Evolutionary conservation across 805 yeast genomes (phyloP), one percentile per base, ranked within the genome.

Genomic region (Ogataea henricii): DNA sequence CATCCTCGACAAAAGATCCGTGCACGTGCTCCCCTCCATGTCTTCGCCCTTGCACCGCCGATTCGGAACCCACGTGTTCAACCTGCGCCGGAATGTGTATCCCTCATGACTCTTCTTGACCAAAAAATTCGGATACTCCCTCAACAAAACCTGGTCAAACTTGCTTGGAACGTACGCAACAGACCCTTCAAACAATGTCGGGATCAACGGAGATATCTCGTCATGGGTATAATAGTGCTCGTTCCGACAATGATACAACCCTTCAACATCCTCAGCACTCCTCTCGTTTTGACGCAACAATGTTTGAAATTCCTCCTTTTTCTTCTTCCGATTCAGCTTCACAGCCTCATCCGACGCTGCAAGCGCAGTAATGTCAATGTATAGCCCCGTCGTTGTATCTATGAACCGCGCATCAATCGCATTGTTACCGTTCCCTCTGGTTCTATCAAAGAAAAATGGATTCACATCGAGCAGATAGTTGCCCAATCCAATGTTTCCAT

Each of bases 161-260:
- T 58, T 58, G 36, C 65, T 57, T 0, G 86, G 87, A 18, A 79
- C 62, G 46, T 70, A 71, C 1, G 77, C 71, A 13, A 69, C 51
- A 9, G 60, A 76, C 2, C 89, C 89, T 62, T 87, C 91, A 54
- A 80, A 83, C 16, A 70, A 54, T 0, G 87, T 74, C 27, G 75
- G 68, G 3, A 76, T 65, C 49, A 87, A 66, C 0, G 89, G 85
- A 8, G 71, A 59, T 13, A 86, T 60, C 41, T 78, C 81, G 7
- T 73, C 72, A 27, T 71, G 58, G 6, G 68, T 60, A 61, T 78
- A 79, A 52, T 72, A 74, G 63, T 87, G 90, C 50, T 71, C 65
- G 59, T 82, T 81, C 42, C 81, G 73, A 66, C 87, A 82, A 49
- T 74, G 69, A 52, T 68, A 47, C 4, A 66, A 50, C 25, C 52